Conservation (phyloP, 371 early-diverging fungal species). For the Lichtheimia ornata region DNA sequence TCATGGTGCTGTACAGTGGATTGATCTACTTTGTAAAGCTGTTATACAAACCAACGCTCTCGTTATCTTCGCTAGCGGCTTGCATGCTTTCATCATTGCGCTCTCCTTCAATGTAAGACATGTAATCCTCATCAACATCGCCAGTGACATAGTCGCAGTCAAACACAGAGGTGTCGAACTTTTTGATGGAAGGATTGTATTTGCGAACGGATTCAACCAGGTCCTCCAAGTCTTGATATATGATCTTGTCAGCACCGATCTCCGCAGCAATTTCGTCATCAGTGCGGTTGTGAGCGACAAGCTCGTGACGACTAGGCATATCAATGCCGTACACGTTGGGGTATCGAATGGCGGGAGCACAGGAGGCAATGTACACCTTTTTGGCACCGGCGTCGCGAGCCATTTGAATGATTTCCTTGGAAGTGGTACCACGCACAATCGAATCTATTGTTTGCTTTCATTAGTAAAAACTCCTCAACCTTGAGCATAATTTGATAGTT, state of each 20-base stretch:
- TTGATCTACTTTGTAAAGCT: constrained; percentile 23
- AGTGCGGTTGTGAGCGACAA: constrained; percentile 82
- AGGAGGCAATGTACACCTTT: constrained; percentile 97
- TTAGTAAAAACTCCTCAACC: background rate
- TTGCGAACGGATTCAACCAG: constrained; percentile 77
- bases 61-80: constrained; percentile 39
- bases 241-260: constrained; percentile 92
- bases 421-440: constrained; percentile 97
- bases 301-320: constrained; percentile 93
- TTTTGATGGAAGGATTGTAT: constrained; percentile 77
- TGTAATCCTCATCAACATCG: constrained; percentile 80
- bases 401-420: constrained; percentile 97
- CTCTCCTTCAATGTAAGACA: constrained; percentile 69
- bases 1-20: too few relatives aligned
- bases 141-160: constrained; percentile 91
- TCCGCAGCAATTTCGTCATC: constrained; percentile 83
- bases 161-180: constrained; percentile 96
- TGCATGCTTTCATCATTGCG: constrained; percentile 44
- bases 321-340: constrained; percentile 99
- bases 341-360: constrained; percentile 93
- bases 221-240: constrained; percentile 87
- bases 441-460: constrained; percentile 65
- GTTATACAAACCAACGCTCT: constrained; percentile 69
- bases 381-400: constrained; percentile 97
- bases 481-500: constrained; percentile 6